Evolutionary conservation across 208 protist species (phyloP).

Genomic region (Acanthamoeba sp.): DNA sequence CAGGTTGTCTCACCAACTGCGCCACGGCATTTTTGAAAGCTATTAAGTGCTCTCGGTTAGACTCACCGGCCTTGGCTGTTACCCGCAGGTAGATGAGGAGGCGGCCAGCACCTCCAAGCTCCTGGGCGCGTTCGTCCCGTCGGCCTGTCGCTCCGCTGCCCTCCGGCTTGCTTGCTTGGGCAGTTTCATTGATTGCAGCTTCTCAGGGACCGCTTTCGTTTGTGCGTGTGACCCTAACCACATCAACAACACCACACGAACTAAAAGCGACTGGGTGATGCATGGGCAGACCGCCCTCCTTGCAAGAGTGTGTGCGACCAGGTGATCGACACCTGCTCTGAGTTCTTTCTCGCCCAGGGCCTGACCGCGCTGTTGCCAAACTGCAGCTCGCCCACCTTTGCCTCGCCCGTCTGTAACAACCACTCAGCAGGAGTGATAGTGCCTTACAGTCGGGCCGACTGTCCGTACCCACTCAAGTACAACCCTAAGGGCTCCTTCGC

Average conservation of each 20-base stretch:
- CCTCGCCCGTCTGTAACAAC: not conserved
- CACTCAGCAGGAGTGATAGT: not conserved
- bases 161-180: constrained; percentile 10
- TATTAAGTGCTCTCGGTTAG: no score
- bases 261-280: no score
- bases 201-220: not conserved
- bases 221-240: not conserved
- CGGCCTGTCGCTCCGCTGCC: not conserved
- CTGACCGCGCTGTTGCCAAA: not conserved
- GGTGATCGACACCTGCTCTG: not conserved
- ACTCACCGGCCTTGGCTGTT: no score
- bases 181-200: not conserved
- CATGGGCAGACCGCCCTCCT: not conserved
- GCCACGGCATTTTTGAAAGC: no score
- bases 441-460: constrained; percentile 60
- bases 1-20: no score
- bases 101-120: not conserved
- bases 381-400: not conserved
- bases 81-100: no score
- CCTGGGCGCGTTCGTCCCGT: constrained; percentile 16
- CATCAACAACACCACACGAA: not conserved
- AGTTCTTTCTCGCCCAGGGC: not conserved
- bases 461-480: no score
- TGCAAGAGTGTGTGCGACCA: constrained; percentile 40
- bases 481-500: not conserved